Evolutionary conservation across 192 early-diverging fungal genomes (phyloP).

Genomic region (Geosiphon pyriformis): DNA sequence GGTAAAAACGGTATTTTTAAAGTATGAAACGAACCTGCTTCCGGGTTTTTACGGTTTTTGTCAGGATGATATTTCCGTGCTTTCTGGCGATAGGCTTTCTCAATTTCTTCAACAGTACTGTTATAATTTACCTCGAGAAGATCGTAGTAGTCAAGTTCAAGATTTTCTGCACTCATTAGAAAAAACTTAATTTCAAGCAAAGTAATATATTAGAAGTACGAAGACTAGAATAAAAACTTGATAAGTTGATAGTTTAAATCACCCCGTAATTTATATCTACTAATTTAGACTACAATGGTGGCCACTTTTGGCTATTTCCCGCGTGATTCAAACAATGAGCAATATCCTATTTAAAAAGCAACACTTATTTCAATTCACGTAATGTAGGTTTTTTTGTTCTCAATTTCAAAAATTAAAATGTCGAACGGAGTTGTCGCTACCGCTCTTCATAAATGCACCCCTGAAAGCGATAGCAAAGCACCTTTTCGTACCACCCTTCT

Average conservation of each 20-base stretch:
- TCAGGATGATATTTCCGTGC: slow-evolving; percentile 79
- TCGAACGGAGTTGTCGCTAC: background rate
- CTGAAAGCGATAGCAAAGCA: slow-evolving; percentile 7
- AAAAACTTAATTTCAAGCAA: no score
- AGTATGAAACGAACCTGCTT: slow-evolving; percentile 41
- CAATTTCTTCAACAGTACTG: slow-evolving; percentile 27
- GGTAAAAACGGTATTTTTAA: background rate
- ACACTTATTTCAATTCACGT: no score
- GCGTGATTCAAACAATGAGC: no score
- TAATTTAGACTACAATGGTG: no score
- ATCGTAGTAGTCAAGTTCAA: slow-evolving; percentile 36
- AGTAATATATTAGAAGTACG: no score
- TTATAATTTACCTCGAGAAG: slow-evolving; percentile 34
- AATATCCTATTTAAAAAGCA: no score
- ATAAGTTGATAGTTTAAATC: no score
- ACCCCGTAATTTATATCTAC: no score
- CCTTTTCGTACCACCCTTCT: slow-evolving; percentile 53
- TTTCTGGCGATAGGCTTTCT: slow-evolving; percentile 37
- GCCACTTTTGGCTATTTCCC: no score
- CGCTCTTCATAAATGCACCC: background rate
- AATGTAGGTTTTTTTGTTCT: no score
- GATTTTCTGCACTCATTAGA: slow-evolving; percentile 14
- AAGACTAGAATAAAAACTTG: no score
- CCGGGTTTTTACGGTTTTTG: slow-evolving; percentile 59
- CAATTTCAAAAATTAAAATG: no score